These are phyloP conservation scores for Eimeria sp. DNA, from an alignment of 169 alveolate genomes.

Conservation along the genomic window DNA sequence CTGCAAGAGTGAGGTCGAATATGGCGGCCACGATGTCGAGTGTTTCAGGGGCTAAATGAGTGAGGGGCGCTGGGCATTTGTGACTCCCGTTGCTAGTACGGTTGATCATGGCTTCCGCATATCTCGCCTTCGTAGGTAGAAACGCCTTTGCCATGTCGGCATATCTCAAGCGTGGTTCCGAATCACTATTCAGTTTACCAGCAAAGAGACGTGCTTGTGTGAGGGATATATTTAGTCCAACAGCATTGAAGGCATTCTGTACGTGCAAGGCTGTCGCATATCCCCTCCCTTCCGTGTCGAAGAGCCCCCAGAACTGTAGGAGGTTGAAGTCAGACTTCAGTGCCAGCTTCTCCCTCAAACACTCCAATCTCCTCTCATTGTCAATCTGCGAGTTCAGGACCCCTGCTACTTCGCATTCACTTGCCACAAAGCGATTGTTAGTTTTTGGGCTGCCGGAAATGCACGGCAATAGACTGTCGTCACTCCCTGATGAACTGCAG, in stretches of 20 bases:
- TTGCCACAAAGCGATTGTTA: conserved; percentile 12
- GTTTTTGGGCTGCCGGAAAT: not conserved
- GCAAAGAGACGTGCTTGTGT: conserved; percentile 79
- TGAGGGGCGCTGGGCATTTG: conserved; percentile 79
- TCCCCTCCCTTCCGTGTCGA: conserved; percentile 80
- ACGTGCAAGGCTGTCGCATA: conserved; percentile 79
- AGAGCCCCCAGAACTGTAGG: conserved; percentile 80
- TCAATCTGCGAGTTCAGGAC: conserved; percentile 69
- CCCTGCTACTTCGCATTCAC: conserved; percentile 74
- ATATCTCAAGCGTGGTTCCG: conserved; percentile 78
- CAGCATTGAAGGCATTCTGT: conserved; percentile 70
- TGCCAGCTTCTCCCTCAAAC: conserved; percentile 72
- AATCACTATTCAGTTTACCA: conserved; percentile 63
- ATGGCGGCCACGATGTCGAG: conserved; percentile 77
- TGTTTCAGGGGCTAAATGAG: conserved; percentile 79
- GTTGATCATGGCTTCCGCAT: conserved; percentile 82
- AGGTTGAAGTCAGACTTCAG: conserved; percentile 78
- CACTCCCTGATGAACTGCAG: not conserved
- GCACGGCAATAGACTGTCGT: conserved; percentile 30
- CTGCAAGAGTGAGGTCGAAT: conserved; percentile 78
- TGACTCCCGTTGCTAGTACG: conserved; percentile 77
- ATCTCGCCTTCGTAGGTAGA: conserved; percentile 74
- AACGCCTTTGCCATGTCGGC: conserved; percentile 81
- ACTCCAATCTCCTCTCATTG: conserved; percentile 74
- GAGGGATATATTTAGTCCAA: conserved; percentile 61